These are phyloP conservation scores for Oryza meyeriana DNA, from an alignment of 176 grass and related monocot genomes.

Conservation along the genomic window DNA sequence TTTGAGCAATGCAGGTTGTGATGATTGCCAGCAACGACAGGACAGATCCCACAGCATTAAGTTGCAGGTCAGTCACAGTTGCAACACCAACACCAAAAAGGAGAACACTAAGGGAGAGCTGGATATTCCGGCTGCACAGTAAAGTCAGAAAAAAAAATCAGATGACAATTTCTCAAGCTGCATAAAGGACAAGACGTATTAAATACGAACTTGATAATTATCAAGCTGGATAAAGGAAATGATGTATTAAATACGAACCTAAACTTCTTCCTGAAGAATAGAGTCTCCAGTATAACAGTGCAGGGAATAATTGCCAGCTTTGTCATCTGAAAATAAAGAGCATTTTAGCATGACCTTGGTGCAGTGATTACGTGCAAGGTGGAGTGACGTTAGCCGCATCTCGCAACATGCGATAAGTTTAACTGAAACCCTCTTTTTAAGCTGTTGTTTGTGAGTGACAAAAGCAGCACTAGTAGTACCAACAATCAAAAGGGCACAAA, in stretches of 20 bases:
- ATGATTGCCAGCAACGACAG: slow-evolving; percentile 84
- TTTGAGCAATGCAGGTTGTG: slow-evolving; percentile 96
- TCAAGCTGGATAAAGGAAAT: slow-evolving; percentile 6
- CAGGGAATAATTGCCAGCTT: slow-evolving; percentile 98
- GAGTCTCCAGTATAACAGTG: slow-evolving; percentile 94
- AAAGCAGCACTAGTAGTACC: neutral
- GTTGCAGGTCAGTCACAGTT: slow-evolving; percentile 98
- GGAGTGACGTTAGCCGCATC: neutral
- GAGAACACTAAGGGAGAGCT: slow-evolving; percentile 83
- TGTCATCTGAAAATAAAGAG: slow-evolving; percentile 78
- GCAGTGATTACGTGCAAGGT: slow-evolving; percentile 8
- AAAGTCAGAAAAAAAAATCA: slow-evolving; percentile 23
- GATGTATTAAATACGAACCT: slow-evolving; percentile 51
- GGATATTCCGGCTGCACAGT: slow-evolving; percentile 73
- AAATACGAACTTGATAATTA: slow-evolving; percentile 35
- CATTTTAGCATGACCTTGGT: slow-evolving; percentile 40
- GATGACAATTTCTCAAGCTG: neutral
- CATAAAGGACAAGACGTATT: slow-evolving; percentile 7
- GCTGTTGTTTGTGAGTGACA: neutral
- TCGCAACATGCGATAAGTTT: slow-evolving; percentile 3
- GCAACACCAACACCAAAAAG: slow-evolving; percentile 95
- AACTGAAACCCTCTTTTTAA: slow-evolving; percentile 33
- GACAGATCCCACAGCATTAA: slow-evolving; percentile 84
- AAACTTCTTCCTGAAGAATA: slow-evolving; percentile 96
- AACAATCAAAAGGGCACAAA: neutral